These are phyloP conservation scores for Vitrella brassicaformis DNA, from an alignment of 73 alveolate genomes.

Conservation along the genomic window DNA sequence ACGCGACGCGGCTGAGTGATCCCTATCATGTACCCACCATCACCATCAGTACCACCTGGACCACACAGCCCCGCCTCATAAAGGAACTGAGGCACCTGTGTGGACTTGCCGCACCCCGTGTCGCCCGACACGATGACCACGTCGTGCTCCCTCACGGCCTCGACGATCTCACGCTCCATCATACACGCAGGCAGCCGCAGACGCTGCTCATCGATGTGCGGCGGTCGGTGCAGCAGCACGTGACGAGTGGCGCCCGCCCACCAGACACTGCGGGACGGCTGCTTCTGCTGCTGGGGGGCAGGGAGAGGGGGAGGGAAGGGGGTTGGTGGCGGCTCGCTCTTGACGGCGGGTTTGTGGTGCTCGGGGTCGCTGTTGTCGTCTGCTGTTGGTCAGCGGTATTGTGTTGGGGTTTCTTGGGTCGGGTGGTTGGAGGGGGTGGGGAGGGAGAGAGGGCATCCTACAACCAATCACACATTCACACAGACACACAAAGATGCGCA, in stretches of 20 bases:
- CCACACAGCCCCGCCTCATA: slow-evolving; percentile 54
- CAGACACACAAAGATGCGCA: too few relatives aligned
- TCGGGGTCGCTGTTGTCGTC: background rate
- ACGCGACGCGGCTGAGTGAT: slow-evolving; percentile 85
- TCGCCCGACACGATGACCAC: slow-evolving; percentile 15
- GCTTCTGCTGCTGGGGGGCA: too few relatives aligned
- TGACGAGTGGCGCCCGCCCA: background rate
- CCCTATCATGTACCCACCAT: slow-evolving; percentile 11
- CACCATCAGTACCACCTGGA: slow-evolving; percentile 20
- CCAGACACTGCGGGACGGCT: background rate
- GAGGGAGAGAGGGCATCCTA: too few relatives aligned
- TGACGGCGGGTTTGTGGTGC: background rate
- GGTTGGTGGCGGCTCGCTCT: background rate
- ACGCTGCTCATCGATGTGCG: slow-evolving; percentile 11
- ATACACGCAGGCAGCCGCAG: slow-evolving; percentile 11
- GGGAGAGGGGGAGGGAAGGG: background rate
- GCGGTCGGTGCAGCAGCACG: background rate
- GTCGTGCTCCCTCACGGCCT: background rate
- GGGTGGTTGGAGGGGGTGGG: too few relatives aligned
- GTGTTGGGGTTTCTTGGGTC: background rate
- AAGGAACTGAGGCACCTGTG: slow-evolving; percentile 74
- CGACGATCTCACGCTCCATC: slow-evolving; percentile 12
- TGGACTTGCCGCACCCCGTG: slow-evolving; percentile 45
- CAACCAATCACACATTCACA: too few relatives aligned
- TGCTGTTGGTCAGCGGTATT: background rate